Evolutionary conservation across 2,329 filamentous ascomycete species (phyloP).

Genomic region (Triangularia verruculosa): DNA sequence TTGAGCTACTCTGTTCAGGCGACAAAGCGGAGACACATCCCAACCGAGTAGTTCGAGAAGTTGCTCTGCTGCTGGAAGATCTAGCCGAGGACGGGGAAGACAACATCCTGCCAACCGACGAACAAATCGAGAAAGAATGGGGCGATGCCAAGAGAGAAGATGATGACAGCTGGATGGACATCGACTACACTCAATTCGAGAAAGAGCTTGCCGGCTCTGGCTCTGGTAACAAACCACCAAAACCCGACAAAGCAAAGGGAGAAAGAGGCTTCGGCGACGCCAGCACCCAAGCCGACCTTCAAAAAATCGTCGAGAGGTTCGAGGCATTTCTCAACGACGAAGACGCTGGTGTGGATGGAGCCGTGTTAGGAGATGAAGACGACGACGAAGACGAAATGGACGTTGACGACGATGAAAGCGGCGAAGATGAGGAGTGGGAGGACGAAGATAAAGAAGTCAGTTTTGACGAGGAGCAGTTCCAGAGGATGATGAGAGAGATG

Average conservation of each 20-base stretch:
- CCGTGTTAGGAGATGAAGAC: conserved; percentile 70
- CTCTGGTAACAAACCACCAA: conserved; percentile 25
- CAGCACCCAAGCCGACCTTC: conserved; percentile 69
- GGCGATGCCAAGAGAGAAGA: conserved; percentile 61
- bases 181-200: conserved; percentile 87
- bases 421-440: conserved; percentile 53
- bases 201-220: conserved; percentile 62
- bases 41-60: conserved; percentile 67
- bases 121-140: conserved; percentile 69
- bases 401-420: conserved; percentile 51
- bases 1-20: conserved; percentile 72
- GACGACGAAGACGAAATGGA: conserved; percentile 49
- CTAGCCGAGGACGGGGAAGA: conserved; percentile 67
- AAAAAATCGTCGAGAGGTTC: conserved; percentile 91
- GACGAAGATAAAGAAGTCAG: conserved; percentile 72
- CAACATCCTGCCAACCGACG: conserved; percentile 61
- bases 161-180: conserved; percentile 87
- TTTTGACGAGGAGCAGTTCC: conserved; percentile 82
- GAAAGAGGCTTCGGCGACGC: conserved; percentile 58
- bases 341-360: conserved; percentile 74
- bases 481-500: conserved; percentile 87
- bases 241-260: conserved; percentile 27
- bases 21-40: conserved; percentile 65
- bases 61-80: conserved; percentile 73
- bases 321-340: conserved; percentile 89